Conservation (phyloP, 257 asterid species). For the Solanum chilense region DNA sequence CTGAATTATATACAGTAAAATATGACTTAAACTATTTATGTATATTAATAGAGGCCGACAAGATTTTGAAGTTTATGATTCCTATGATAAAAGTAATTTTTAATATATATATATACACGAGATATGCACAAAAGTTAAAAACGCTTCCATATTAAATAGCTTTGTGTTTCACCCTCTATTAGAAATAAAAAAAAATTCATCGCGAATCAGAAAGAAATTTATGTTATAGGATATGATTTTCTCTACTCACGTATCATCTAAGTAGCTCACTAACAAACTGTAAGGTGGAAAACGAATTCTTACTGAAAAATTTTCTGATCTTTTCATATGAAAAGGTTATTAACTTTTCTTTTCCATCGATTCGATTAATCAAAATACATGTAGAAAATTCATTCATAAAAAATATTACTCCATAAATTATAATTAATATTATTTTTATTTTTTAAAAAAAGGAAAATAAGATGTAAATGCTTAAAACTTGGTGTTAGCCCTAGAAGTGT, state of each 20-base stretch:
- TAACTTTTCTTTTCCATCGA: neutral
- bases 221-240: neutral
- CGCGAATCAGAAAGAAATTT: accelerated
- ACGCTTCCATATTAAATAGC: too few species aligned
- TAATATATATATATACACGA: too few species aligned
- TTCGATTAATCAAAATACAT: neutral
- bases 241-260: too few species aligned
- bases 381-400: too few species aligned
- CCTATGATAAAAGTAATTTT: too few species aligned
- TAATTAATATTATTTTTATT: too few species aligned
- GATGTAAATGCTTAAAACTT: neutral
- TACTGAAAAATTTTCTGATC: too few species aligned
- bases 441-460: neutral
- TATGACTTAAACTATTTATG: too few species aligned
- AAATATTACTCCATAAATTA: too few species aligned
- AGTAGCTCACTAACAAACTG: neutral
- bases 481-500: neutral
- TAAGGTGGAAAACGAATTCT: accelerated
- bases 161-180: neutral
- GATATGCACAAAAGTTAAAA: neutral
- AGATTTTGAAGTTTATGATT: neutral
- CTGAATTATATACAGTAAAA: neutral
- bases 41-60: too few species aligned
- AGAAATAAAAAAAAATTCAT: too few species aligned
- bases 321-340: too few species aligned